Percentiles rank a stretch among this genome's conserved stretches.
Conservation (phyloP, 805 yeast genomes). For the Suhomyces sp. region DNA sequence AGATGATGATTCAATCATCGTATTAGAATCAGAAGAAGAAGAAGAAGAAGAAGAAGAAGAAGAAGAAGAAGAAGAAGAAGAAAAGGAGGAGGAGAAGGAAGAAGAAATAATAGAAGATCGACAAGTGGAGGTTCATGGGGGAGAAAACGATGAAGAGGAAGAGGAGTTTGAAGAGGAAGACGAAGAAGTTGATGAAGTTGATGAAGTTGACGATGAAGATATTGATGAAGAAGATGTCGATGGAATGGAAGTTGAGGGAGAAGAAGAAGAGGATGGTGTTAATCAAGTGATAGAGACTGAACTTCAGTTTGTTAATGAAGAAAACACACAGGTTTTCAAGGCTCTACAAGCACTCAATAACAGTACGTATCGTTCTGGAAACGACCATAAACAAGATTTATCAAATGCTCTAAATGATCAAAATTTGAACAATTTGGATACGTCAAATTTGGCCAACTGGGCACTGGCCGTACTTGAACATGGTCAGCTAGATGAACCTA, state of each 20-base stretch:
- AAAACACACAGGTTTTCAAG: neutral
- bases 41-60: conserved; percentile 1
- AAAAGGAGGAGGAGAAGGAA: neutral
- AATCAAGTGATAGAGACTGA: neutral
- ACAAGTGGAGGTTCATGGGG: neutral
- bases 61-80: neutral
- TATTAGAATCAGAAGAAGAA: conserved; percentile 4
- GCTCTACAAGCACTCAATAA: neutral
- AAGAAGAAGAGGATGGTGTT: neutral
- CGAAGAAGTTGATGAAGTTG: conserved; percentile 3
- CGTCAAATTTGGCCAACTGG: neutral
- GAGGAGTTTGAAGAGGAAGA: conserved; percentile 6
- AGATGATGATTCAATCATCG: neutral
- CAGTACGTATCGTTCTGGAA: neutral
- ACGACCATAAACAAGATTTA: neutral
- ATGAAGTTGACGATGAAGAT: conserved; percentile 3
- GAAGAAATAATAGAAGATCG: neutral
- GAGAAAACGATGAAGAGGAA: neutral
- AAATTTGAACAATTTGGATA: neutral
- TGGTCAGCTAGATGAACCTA: neutral
- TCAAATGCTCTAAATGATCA: neutral
- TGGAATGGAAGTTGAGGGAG: neutral
- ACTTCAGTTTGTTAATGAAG: neutral
- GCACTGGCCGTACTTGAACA: neutral
- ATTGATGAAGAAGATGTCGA: conserved; percentile 3